Evolutionary conservation across 371 early-diverging fungal species (phyloP).

Genomic region (Globomyces sp.): DNA sequence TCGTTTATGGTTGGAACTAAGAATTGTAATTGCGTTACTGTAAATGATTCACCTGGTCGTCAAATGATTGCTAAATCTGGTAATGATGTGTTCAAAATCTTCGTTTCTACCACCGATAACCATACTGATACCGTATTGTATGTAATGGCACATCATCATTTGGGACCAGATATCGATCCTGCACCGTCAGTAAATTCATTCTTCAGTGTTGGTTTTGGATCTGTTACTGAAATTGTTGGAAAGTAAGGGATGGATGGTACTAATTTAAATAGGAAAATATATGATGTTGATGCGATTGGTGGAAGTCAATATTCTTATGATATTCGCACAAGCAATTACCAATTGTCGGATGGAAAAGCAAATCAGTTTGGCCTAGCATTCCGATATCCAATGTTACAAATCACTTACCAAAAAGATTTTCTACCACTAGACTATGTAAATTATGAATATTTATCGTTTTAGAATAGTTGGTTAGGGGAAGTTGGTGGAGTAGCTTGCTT

Average conservation of each 20-base stretch:
- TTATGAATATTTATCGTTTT: constrained; percentile 8
- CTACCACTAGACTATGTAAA: constrained; percentile 41
- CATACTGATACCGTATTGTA: background rate
- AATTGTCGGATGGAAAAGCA: background rate
- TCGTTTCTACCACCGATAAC: no score
- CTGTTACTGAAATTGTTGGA: background rate
- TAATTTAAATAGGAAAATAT: no score
- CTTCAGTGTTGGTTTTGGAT: background rate
- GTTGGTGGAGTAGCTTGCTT: constrained; percentile 45
- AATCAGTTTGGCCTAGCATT: constrained; percentile 26
- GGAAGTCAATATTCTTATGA: background rate
- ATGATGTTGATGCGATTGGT: background rate
- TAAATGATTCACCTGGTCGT: constrained; percentile 30
- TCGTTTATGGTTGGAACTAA: constrained; percentile 21
- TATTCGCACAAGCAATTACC: background rate
- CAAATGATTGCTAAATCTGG: constrained; percentile 1
- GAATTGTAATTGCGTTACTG: constrained; percentile 27
- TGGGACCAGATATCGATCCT: background rate
- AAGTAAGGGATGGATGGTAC: background rate
- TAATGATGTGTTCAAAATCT: background rate
- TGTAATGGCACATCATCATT: constrained; percentile 8
- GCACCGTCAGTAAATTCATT: background rate
- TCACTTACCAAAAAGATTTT: constrained; percentile 38
- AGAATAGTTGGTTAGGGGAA: constrained; percentile 51
- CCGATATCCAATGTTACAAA: constrained; percentile 40